Evolutionary conservation across 2,329 filamentous ascomycete genomes (phyloP).

Genomic region (Xylaria sp.): DNA sequence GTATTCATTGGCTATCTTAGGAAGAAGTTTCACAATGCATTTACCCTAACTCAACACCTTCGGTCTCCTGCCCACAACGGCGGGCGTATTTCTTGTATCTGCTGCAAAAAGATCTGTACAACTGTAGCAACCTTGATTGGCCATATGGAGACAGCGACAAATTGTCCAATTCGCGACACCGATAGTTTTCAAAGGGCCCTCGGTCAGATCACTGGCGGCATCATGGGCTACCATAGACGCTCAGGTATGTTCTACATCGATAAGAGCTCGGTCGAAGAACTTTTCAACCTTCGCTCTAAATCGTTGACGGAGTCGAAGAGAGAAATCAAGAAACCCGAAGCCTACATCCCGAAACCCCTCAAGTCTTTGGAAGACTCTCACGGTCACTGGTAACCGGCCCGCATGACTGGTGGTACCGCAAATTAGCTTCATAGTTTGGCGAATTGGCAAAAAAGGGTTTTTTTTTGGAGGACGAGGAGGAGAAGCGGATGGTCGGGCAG

Average conservation of each 20-base stretch:
- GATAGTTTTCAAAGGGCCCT: constrained; percentile 25
- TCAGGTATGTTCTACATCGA: constrained; percentile 26
- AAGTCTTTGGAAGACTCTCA: not conserved
- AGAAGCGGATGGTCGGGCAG: too few species aligned
- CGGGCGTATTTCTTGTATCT: constrained; percentile 49
- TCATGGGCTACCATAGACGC: constrained; percentile 25
- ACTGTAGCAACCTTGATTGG: constrained; percentile 50
- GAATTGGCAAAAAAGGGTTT: not conserved
- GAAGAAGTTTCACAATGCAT: constrained; percentile 46
- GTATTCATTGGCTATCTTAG: constrained; percentile 38
- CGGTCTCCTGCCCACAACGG: constrained; percentile 48
- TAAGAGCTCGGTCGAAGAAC: constrained; percentile 21
- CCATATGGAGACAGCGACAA: constrained; percentile 53
- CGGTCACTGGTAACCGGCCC: not conserved
- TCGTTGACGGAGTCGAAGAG: not conserved
- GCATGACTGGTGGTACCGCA: not conserved
- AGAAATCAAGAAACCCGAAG: not conserved
- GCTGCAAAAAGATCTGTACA: constrained; percentile 50
- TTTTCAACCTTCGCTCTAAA: constrained; percentile 2
- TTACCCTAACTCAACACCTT: constrained; percentile 50
- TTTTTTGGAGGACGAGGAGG: too few species aligned
- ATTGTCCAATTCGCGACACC: constrained; percentile 26
- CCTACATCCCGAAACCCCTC: not conserved
- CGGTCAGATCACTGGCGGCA: constrained; percentile 30
- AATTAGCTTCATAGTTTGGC: not conserved